These are phyloP conservation scores for Lactarius indigo DNA, from an alignment of 768 basidiomycete genomes.

Conservation along the genomic window DNA sequence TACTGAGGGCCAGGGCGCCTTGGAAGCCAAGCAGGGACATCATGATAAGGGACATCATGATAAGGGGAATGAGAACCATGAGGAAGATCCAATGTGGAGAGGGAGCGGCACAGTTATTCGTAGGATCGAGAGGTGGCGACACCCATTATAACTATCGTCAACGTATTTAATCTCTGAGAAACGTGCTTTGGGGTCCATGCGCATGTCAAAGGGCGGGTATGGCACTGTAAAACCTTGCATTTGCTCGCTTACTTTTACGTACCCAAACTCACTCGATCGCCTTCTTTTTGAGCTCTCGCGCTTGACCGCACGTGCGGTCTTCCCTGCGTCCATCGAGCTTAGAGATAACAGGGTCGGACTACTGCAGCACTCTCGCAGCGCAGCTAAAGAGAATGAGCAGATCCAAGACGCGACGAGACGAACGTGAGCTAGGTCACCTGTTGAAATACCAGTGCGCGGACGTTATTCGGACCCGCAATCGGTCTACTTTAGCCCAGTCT, in stretches of 20 bases:
- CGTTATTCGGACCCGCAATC: too few relatives aligned
- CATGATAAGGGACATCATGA: too few relatives aligned
- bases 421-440: too few relatives aligned
- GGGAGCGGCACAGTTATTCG: not conserved
- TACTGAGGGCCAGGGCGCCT: not conserved
- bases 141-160: not conserved
- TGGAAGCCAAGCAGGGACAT: constrained; percentile 8
- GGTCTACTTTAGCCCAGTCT: too few relatives aligned
- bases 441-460: too few relatives aligned
- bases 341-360: not conserved
- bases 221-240: not conserved
- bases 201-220: not conserved
- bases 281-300: not conserved
- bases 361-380: not conserved
- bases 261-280: too few relatives aligned
- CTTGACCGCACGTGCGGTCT: not conserved
- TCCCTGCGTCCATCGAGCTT: not conserved
- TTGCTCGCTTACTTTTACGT: not conserved
- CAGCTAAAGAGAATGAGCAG: not conserved
- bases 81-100: not conserved
- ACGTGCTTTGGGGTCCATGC: not conserved
- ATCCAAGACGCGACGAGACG: not conserved
- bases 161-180: not conserved
- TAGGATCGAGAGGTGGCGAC: not conserved
- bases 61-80: constrained; percentile 7